Conservation (phyloP, 2,329 filamentous ascomycete species). For the Drechslerella coelobrocha region DNA sequence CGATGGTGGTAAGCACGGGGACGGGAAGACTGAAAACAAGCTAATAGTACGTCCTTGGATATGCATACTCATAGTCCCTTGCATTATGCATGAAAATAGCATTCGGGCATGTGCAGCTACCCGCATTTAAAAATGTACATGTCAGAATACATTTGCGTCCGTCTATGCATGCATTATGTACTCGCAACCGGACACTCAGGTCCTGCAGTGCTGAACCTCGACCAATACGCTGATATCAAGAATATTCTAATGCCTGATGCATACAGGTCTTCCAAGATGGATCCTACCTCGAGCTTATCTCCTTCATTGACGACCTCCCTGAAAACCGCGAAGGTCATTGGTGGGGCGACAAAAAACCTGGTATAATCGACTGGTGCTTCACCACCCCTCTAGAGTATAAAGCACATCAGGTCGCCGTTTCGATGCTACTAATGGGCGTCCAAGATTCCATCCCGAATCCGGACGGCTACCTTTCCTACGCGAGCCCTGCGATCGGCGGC, state of each 20-base stretch:
- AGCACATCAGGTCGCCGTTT: slow-evolving; percentile 58
- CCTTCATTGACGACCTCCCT: slow-evolving; percentile 64
- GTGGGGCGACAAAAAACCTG: slow-evolving; percentile 65
- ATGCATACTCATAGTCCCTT: slow-evolving; percentile 2
- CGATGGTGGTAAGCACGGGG: slow-evolving; percentile 69
- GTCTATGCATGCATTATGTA: background rate
- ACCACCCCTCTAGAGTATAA: slow-evolving; percentile 58
- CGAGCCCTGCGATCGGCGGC: slow-evolving; percentile 63
- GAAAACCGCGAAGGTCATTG: slow-evolving; percentile 62
- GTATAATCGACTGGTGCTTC: slow-evolving; percentile 69
- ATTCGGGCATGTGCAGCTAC: background rate
- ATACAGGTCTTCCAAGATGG: slow-evolving; percentile 66
- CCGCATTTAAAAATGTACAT: background rate
- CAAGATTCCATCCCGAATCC: background rate
- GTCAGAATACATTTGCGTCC: background rate
- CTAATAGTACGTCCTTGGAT: slow-evolving; percentile 60
- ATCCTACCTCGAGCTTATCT: slow-evolving; percentile 71
- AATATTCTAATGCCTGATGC: slow-evolving; percentile 1
- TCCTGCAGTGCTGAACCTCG: too few species aligned
- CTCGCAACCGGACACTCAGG: too few species aligned
- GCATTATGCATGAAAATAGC: too few species aligned
- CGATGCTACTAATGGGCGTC: slow-evolving; percentile 56
- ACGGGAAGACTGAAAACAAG: slow-evolving; percentile 68
- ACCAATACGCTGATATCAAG: background rate
- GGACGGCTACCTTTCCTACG: slow-evolving; percentile 59